These are phyloP conservation scores for Pterothamnion heteromorphum DNA, from an alignment of 31 red algal species.

Conservation along the genomic window DNA sequence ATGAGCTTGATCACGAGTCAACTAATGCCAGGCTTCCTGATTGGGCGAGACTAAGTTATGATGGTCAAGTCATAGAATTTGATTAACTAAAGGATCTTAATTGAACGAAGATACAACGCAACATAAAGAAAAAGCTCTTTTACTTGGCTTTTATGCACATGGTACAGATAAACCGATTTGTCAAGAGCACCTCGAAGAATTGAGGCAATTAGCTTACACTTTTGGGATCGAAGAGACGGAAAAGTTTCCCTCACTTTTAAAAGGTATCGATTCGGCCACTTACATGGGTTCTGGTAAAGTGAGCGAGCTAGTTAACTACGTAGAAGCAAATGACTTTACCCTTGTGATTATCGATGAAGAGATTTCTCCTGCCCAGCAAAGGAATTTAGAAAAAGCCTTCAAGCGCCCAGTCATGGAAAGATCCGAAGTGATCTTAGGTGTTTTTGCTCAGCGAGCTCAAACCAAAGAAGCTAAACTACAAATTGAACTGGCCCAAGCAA, in stretches of 20 bases:
- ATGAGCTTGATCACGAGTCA: too few species aligned
- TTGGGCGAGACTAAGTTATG: too few species aligned
- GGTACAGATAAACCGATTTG: too few species aligned
- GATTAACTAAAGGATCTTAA: too few species aligned
- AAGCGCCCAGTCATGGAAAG: conserved; percentile 82
- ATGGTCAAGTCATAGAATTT: too few species aligned
- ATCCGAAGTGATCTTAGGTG: conserved; percentile 90
- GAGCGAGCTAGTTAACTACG: conserved; percentile 49
- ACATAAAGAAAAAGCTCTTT: too few species aligned
- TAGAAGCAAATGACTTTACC: conserved; percentile 51
- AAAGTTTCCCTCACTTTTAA: conserved; percentile 52
- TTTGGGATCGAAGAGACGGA: conserved; percentile 77
- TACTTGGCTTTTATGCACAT: too few species aligned
- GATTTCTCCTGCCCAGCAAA: conserved; percentile 82
- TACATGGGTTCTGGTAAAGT: conserved; percentile 91
- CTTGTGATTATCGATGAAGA: conserved; percentile 81
- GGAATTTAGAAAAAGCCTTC: conserved; percentile 69
- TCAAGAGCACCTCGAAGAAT: conserved; percentile 78
- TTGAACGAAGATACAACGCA: too few species aligned
- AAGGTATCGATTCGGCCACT: conserved; percentile 53
- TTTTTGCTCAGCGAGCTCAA: conserved; percentile 90
- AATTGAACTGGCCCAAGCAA: conserved; percentile 80
- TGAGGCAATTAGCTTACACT: conserved; percentile 68
- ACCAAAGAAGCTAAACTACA: conserved; percentile 83
- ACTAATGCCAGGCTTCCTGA: too few species aligned